Base-by-base conservation (phyloP, 1,139 yeast genomes). In the Yamadazyma jaroonii region DNA sequence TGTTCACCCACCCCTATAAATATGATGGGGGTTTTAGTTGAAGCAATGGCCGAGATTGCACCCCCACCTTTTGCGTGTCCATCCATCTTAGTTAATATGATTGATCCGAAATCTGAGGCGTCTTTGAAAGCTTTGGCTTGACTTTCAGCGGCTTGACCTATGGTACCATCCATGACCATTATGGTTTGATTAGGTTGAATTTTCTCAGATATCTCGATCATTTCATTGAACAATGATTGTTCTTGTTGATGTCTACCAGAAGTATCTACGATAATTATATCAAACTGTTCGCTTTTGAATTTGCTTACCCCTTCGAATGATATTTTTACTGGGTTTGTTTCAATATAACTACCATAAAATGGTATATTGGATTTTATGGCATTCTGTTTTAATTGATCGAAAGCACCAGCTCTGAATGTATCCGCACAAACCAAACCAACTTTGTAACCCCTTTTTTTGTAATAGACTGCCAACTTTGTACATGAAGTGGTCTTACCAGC, bases 61-160 rank as follows among this genome's bases (percentile, higher is more conserved):
- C 98, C 98, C 67, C 98, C 98, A 59, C 98, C 98, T 64, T 86
- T 92, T 29, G 98, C 98, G 57, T 92, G 97, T 34, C 98, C 98
- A 61, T 92, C 98, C 95, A 92, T 84, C 61, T 92, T 92, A 22
- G 98, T 92, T 57, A 92, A 74, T 44, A 92, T 85, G 48, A 92
- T 92, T 20, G 97, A 90, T 54, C 98, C 98, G 56, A 92, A 92
- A 55, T 92, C 81, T 3, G 97, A 74, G 30, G 92, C 79, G 39
- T 89, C 97, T 61, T 92, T 92, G 67, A 92, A 92, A 2, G 98
- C 98, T 53, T 75, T 77, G 6, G 96, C 89, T 65, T 92, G 98
- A 6, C 85, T 76, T 65, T 92, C 97, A 1, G 98, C 98, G 5
- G 97, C 97, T 65, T 92, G 98, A 57, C 98, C 98, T 47, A 92